These are phyloP conservation scores for Suillus paluster DNA, from an alignment of 768 basidiomycete species.

Conservation along the genomic window DNA sequence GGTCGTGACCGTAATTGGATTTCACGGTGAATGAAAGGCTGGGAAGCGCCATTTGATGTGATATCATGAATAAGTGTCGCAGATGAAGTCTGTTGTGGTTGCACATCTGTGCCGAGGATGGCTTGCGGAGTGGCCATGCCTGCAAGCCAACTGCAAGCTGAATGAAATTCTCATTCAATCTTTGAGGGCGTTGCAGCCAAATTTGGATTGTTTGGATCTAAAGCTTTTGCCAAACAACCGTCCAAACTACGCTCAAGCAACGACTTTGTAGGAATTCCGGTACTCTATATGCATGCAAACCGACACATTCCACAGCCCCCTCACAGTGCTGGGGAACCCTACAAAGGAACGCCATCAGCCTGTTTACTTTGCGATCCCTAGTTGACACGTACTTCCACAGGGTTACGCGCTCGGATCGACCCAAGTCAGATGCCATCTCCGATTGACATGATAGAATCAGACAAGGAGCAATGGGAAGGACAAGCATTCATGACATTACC, in stretches of 20 bases:
- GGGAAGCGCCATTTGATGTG: not conserved
- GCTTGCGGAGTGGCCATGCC: conserved; percentile 4
- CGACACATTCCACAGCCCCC: conserved; percentile 60
- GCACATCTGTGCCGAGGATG: conserved; percentile 17
- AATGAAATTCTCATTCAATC: not conserved
- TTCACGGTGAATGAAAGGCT: not conserved
- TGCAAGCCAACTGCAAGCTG: not conserved
- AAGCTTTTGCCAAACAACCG: conserved; percentile 17
- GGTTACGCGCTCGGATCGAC: conserved; percentile 83
- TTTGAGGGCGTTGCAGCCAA: not conserved
- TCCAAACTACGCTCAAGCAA: not conserved
- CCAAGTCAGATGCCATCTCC: conserved; percentile 92
- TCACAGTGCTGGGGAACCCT: conserved; percentile 57
- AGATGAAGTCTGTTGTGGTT: conserved; percentile 5
- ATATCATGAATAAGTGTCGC: not conserved
- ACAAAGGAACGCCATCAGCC: conserved; percentile 40
- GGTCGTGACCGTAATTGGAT: not conserved
- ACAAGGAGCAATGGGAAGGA: conserved; percentile 79
- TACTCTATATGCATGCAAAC: conserved; percentile 6
- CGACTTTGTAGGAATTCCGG: not conserved
- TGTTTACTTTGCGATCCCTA: not conserved
- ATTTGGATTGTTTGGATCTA: conserved; percentile 15
- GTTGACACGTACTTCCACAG: conserved; percentile 39
- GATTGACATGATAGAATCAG: conserved; percentile 74
- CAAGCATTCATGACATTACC: conserved; percentile 69